Conservation (phyloP, 1,284 basidiomycete species). For the Exobasidium rhododendri region DNA sequence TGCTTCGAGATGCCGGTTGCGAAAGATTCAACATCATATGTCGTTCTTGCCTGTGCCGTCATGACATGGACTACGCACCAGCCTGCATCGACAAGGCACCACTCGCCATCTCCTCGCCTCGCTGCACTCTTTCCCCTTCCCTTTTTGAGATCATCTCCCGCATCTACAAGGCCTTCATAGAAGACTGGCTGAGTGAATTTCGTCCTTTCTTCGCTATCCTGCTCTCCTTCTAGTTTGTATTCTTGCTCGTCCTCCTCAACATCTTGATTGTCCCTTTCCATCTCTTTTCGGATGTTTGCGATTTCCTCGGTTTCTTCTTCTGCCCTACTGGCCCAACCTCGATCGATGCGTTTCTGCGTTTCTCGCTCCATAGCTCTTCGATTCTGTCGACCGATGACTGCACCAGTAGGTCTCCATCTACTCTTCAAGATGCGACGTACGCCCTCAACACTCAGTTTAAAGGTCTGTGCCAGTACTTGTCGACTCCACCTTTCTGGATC, state of each 20-base stretch:
- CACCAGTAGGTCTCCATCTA: constrained; percentile 24
- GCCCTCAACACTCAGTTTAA: constrained; percentile 43
- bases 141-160: constrained; percentile 23
- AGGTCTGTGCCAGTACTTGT: constrained; percentile 31
- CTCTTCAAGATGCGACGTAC: constrained; percentile 45
- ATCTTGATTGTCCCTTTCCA: constrained; percentile 8
- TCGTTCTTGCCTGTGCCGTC: constrained; percentile 40
- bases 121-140: constrained; percentile 19
- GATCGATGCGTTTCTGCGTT: constrained; percentile 1
- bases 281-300: not conserved
- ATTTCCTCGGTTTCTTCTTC: constrained; percentile 17
- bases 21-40: constrained; percentile 43
- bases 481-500: constrained; percentile 46
- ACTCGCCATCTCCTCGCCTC: constrained; percentile 49
- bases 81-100: constrained; percentile 52
- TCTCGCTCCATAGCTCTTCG: constrained; percentile 24
- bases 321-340: constrained; percentile 17
- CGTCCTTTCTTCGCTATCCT: not conserved
- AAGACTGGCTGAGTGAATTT: constrained; percentile 1
- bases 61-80: constrained; percentile 55
- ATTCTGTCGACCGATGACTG: constrained; percentile 25
- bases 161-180: constrained; percentile 40
- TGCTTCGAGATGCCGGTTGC: constrained; percentile 25
- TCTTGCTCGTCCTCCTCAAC: constrained; percentile 18
- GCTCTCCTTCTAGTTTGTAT: constrained; percentile 8